These are phyloP conservation scores for Metschnikowia santaceciliae DNA, from an alignment of 805 yeast species.

Conservation along the genomic window DNA sequence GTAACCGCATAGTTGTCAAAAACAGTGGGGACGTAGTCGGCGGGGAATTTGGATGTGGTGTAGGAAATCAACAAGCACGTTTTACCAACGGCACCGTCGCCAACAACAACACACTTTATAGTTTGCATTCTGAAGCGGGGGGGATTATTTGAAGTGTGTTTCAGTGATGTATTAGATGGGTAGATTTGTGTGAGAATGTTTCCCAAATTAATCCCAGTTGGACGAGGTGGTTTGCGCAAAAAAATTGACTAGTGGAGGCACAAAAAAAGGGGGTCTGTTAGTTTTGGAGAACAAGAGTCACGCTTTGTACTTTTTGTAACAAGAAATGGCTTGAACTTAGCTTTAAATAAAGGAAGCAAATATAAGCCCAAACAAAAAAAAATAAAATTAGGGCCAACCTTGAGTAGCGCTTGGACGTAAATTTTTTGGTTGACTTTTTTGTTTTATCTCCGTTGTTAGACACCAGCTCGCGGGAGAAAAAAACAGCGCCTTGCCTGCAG, in stretches of 20 bases:
- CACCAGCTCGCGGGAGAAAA: constrained; percentile 3
- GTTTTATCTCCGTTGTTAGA: constrained; percentile 2
- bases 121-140: constrained; percentile 40
- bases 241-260: background rate
- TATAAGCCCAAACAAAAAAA: background rate
- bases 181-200: constrained; percentile 4
- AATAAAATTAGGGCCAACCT: background rate
- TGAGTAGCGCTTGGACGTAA: background rate
- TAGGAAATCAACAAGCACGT: constrained; percentile 94
- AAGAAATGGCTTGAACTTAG: background rate
- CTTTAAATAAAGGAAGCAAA: background rate
- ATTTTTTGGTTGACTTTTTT: constrained; percentile 1
- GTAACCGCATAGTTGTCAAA: constrained; percentile 94
- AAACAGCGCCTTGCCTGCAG: background rate
- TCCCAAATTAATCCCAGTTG: constrained; percentile 2
- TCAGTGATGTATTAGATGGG: background rate
- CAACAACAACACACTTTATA: constrained; percentile 95
- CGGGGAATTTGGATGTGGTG: constrained; percentile 95
- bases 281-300: background rate
- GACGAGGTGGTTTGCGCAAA: constrained; percentile 6
- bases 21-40: constrained; percentile 98
- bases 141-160: background rate
- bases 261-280: constrained; percentile 1
- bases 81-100: constrained; percentile 99
- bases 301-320: background rate